A percentile compares a stretch with the other conserved stretches of the same genome.
phyloP scores from a whole-genome alignment of 163 green algal species.

The Prototheca stagnorum region DNA sequence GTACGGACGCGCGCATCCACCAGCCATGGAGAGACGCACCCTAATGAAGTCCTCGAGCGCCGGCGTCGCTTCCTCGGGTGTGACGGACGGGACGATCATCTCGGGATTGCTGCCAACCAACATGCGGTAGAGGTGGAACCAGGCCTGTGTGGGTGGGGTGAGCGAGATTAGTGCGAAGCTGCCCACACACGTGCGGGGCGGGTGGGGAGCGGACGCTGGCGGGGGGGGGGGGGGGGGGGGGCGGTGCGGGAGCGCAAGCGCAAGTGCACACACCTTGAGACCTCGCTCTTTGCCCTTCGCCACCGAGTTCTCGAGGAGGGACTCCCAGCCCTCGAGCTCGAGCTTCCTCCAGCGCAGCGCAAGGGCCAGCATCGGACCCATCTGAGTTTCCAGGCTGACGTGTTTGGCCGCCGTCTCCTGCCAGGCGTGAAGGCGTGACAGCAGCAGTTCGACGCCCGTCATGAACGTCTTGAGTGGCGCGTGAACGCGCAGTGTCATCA shows the following conservation, averaged over 20 bases:
- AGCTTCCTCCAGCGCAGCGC: slow-evolving; percentile 73
- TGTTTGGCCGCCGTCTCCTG: slow-evolving; percentile 79
- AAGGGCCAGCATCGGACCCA: slow-evolving; percentile 48
- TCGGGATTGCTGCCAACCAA: too few species aligned
- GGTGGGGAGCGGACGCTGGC: neutral
- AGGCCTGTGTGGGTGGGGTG: too few species aligned
- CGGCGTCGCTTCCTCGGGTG: too few species aligned
- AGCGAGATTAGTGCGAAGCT: neutral
- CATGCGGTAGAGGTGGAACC: slow-evolving; percentile 75
- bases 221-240: neutral
- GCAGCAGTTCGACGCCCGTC: slow-evolving; percentile 86
- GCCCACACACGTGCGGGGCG: neutral
- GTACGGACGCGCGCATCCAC: too few species aligned
- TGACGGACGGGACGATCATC: too few species aligned
- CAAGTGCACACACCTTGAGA: slow-evolving; percentile 1
- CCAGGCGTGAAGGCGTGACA: slow-evolving; percentile 70
- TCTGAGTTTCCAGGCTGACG: slow-evolving; percentile 57
- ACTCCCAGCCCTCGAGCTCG: slow-evolving; percentile 74
- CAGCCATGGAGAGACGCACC: too few species aligned
- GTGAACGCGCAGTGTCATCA: slow-evolving; percentile 37
- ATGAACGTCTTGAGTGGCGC: slow-evolving; percentile 62
- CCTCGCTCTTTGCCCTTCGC: neutral
- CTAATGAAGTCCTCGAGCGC: too few species aligned
- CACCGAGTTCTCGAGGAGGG: slow-evolving; percentile 26
- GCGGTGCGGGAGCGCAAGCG: neutral